Evolutionary conservation across 768 basidiomycete species (phyloP), one percentile per base, ranked within the genome.

Genomic region (Mycena vulgaris): DNA sequence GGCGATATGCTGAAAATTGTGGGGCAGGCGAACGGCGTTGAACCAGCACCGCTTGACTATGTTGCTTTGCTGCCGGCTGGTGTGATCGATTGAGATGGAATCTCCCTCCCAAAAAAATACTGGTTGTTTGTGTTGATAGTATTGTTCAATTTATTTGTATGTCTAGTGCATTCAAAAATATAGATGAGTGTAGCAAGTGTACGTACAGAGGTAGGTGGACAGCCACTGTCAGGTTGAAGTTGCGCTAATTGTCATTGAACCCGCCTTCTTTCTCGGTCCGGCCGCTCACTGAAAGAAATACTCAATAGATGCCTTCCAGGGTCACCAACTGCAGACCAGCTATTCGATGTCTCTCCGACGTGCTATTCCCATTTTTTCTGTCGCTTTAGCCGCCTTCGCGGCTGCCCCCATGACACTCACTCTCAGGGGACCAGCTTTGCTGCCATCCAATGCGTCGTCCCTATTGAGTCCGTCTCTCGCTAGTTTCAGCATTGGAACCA

Each of bases 21-120:
- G 45, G 70, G 70, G 28, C 45, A 51, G 55, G 65, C 70, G 70
- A 42, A 71, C 56, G 70, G 70, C 35, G 33, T 71, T 39, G 70
- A 71, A 47, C 70, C 70, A 49, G 70, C 70, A 30, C 70, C 70
- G 56, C 61, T 71, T 35, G 70, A 71, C 53, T 71, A 71, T 64
- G 70, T 71, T 56, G 60, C 57, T 31, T 51, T 71, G 35, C 55
- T 71, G 53, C 70, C 70, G 55, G 60, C 58, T 57, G 70, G 70
- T 45, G 66, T 68, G 61, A 53, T 71, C 28, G 70, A 71, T 52
- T 71, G 57, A 63, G 55, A 49, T 28, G 55, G 57, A 61, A 53
- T 51, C 45, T 65, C 53, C 35, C 40, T 56, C 47, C 23, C 57
- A 52, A 66, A 55, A 66, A 27, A 21, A 49, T 66, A 49, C 56